Base-by-base conservation (phyloP, 176 grass and related monocot genomes). In the Microstegium vimineum region DNA sequence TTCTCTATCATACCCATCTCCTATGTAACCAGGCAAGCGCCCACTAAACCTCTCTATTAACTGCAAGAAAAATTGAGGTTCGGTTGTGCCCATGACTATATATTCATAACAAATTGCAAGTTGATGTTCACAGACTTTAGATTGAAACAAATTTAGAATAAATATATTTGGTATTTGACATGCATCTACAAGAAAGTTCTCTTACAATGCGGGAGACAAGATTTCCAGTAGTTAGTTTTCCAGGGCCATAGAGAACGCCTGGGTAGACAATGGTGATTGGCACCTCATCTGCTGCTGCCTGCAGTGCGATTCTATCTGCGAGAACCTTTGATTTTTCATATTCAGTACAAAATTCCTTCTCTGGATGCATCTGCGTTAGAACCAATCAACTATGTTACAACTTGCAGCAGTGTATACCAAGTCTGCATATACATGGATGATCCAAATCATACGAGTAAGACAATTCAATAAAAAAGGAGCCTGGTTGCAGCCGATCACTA, bases 1-100 rank as follows among this genome's bases (percentile, higher is more conserved):
- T 68, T 81, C 75, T 81, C 84, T 88, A 65, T 98, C 90, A 75
- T 90, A 89, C 41, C 91, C 96, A 51, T 86, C 82, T 73, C 93
- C 96, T 36, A 99, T 85, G 86, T 99, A 93, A 62, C 96, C 96
- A 62, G 96, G 96, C 71, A 99, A 63, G 28, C 93, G 91, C 28
- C 96, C 65, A 84, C 90, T 99, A 69, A 95, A 99, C 72, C 93
- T 90, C 86, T 99, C 96, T 22, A 99, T 93, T 83, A 99, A 63
- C 93, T 99, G 80, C 81, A 88, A 91, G 60, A n/a, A 74, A 9
- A n/a, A 75, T 10, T 7, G 5, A 52, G 13, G 66, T 46, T 62
- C 9, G 42, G 18, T 77, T 78, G 38, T 83, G 70, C 3, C 81
- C 26, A 90, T 57, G 27, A 73, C 22, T n/a, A n/a, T 72, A 87